Conservation (phyloP, 2,329 filamentous ascomycete species). For the Helotiales sp. region DNA sequence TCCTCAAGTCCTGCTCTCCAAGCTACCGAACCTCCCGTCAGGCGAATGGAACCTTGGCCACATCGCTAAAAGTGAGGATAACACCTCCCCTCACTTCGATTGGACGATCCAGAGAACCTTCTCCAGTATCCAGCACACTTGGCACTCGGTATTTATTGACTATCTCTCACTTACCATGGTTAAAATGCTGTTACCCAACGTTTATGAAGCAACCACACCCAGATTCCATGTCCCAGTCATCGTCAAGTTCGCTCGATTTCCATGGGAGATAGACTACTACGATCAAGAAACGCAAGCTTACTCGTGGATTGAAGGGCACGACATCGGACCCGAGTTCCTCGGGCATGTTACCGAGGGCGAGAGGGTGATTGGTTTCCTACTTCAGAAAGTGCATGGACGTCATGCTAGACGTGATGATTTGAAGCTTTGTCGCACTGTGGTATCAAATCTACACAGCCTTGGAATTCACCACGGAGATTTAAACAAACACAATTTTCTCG, state of each 20-base stretch:
- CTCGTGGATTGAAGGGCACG: constrained; percentile 8
- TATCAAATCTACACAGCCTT: constrained; percentile 42
- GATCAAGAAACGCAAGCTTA: constrained; percentile 8
- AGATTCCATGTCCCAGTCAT: constrained; percentile 3
- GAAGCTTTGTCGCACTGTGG: constrained; percentile 31
- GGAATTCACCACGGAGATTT: constrained; percentile 46
- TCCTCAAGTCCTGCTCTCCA: too few relatives aligned
- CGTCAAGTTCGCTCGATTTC: constrained; percentile 12
- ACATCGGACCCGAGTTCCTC: constrained; percentile 37
- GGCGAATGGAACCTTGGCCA: too few relatives aligned
- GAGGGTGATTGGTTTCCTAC: constrained; percentile 40
- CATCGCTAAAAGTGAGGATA: too few relatives aligned
- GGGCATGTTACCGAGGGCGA: constrained; percentile 40
- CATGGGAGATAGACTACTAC: constrained; percentile 18
- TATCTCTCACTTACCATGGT: too few relatives aligned
- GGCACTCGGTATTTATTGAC: too few relatives aligned
- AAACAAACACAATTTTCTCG: constrained; percentile 46
- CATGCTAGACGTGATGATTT: constrained; percentile 39
- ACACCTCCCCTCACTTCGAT: too few relatives aligned
- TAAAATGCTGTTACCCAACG: too few relatives aligned
- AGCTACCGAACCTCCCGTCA: too few relatives aligned
- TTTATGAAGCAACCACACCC: not conserved
- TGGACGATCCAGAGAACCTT: too few relatives aligned
- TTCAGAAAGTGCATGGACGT: constrained; percentile 39
- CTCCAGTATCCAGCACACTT: too few relatives aligned